A percentile compares a stretch with the other conserved stretches of the same genome.
Conservation (phyloP, 1,139 yeast species). For the Debaryomyces singareniensis region DNA sequence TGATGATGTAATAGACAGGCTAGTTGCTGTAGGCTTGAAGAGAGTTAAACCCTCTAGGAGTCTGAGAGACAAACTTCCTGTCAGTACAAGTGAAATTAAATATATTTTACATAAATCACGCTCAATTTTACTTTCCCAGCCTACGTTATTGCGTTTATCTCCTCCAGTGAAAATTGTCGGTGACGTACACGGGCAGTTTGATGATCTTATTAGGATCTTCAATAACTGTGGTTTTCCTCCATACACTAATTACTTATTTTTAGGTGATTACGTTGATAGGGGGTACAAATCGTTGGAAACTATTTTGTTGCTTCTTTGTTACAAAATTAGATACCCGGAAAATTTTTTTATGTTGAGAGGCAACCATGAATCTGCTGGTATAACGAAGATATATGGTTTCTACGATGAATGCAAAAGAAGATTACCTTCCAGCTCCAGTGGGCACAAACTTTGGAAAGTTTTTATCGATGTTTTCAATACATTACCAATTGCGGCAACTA, state of each 20-base stretch:
- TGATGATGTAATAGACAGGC: constrained; percentile 49
- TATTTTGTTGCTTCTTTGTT: constrained; percentile 74
- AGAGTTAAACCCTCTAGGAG: constrained; percentile 20
- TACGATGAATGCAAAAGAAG: constrained; percentile 96
- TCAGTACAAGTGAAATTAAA: constrained; percentile 52
- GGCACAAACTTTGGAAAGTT: constrained; percentile 61
- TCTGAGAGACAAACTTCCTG: constrained; percentile 35
- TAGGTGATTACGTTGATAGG: constrained; percentile 96
- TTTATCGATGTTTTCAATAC: constrained; percentile 82
- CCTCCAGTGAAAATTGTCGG: constrained; percentile 98
- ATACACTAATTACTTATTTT: constrained; percentile 77
- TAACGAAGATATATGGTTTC: constrained; percentile 92
- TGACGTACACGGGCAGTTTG: constrained; percentile 95
- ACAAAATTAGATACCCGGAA: constrained; percentile 93
- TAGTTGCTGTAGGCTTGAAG: constrained; percentile 40
- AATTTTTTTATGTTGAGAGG: constrained; percentile 90
- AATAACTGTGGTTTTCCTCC: constrained; percentile 99
- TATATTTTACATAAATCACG: constrained; percentile 69
- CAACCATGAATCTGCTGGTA: constrained; percentile 95
- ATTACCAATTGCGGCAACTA: constrained; percentile 80
- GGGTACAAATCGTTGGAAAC: constrained; percentile 95
- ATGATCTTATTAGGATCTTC: constrained; percentile 83
- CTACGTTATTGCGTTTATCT: constrained; percentile 77
- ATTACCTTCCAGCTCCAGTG: constrained; percentile 41
- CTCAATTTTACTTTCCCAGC: constrained; percentile 83